Conservation (phyloP, 257 asterid species). For the Euphrasia confusa region DNA sequence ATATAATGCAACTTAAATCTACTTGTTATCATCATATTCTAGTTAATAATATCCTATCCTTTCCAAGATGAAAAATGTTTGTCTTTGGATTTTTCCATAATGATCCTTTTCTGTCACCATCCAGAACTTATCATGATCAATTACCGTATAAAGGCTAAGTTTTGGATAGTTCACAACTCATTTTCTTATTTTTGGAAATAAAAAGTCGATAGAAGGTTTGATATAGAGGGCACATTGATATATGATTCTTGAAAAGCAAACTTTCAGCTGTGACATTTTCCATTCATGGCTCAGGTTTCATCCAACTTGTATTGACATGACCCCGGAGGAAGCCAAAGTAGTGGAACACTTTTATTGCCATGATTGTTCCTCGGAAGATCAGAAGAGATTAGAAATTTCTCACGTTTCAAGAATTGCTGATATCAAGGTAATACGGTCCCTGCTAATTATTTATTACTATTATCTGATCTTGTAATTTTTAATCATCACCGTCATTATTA, state of each 20-base stretch:
- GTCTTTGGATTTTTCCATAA: too few species aligned
- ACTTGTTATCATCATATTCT: too few species aligned
- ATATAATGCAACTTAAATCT: too few species aligned
- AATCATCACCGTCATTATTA: not conserved
- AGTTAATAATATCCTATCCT: too few species aligned
- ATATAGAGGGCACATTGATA: too few species aligned
- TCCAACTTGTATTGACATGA: constrained; percentile 73
- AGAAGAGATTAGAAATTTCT: constrained; percentile 49
- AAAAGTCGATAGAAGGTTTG: too few species aligned
- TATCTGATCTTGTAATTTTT: constrained; percentile 7
- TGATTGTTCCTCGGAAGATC: constrained; percentile 61
- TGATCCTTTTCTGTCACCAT: too few species aligned
- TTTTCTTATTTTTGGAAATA: too few species aligned
- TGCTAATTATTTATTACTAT: not conserved
- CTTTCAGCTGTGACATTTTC: constrained; percentile 9
- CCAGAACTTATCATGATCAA: too few species aligned
- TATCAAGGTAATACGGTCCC: constrained; percentile 42
- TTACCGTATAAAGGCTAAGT: too few species aligned
- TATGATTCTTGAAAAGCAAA: constrained; percentile 8
- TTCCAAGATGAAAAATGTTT: too few species aligned
- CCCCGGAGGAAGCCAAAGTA: constrained; percentile 58
- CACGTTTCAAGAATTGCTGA: constrained; percentile 57
- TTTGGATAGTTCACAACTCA: not conserved
- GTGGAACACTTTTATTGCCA: constrained; percentile 68
- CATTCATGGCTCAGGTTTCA: constrained; percentile 60